phyloP scores from a whole-genome alignment of 208 protist species.

The Acanthamoeba sp. region DNA sequence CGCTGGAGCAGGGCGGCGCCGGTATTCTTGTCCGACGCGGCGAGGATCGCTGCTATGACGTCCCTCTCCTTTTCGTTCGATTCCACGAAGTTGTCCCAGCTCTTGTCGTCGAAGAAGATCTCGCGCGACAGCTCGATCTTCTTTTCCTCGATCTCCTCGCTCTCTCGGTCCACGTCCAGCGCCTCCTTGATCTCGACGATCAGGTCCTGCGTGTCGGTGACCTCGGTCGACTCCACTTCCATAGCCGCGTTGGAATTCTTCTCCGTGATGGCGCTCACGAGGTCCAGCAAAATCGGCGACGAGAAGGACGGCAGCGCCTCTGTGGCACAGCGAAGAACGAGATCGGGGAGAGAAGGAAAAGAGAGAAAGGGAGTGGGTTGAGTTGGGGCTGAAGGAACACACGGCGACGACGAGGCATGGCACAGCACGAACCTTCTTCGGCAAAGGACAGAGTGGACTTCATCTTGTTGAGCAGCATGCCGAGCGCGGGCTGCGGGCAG shows the following conservation, averaged over 20 bases:
- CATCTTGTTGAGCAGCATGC: constrained; percentile 46
- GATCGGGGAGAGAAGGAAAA: neutral
- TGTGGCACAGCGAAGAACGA: neutral
- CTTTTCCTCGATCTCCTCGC: constrained; percentile 42
- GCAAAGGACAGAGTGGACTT: constrained; percentile 49
- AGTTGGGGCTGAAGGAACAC: too few relatives aligned
- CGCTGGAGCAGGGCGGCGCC: neutral
- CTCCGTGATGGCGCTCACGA: neutral
- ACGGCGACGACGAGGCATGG: neutral
- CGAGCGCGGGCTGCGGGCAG: constrained; percentile 40
- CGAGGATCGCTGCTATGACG: neutral
- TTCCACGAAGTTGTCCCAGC: neutral
- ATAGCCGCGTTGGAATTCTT: neutral
- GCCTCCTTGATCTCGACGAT: constrained; percentile 24
- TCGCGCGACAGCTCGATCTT: constrained; percentile 48
- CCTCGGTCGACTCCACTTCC: neutral
- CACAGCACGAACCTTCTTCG: neutral
- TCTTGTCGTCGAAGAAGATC: neutral
- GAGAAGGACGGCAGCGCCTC: neutral
- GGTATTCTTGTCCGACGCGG: neutral
- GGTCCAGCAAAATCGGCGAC: neutral
- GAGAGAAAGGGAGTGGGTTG: too few relatives aligned
- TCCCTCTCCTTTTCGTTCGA: neutral
- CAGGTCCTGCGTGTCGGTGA: neutral
- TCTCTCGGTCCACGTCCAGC: neutral